These are phyloP conservation scores for Xanthoconium separans DNA, from an alignment of 1,284 basidiomycete genomes.

Conservation along the genomic window DNA sequence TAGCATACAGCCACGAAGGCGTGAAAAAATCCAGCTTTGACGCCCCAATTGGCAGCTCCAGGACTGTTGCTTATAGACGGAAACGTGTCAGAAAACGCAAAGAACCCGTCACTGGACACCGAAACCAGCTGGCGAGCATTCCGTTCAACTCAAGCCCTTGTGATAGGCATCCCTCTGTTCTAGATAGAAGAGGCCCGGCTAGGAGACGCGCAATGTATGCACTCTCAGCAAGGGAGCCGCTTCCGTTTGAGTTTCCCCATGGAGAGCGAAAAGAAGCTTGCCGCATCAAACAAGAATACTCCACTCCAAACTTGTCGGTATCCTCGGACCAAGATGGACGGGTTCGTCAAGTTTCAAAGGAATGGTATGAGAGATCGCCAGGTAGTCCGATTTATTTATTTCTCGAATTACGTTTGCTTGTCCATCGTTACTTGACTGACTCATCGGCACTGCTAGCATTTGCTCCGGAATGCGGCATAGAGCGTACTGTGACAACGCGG, in stretches of 20 bases:
- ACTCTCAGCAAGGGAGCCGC: background rate
- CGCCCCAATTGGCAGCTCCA: background rate
- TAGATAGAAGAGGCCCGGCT: background rate
- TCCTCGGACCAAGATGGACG: background rate
- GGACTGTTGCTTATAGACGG: background rate
- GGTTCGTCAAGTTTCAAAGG: background rate
- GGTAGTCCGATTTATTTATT: background rate
- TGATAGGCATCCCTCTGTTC: background rate
- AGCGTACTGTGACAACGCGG: background rate
- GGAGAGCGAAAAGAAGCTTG: background rate
- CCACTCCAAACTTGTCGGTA: background rate
- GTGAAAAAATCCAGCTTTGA: background rate
- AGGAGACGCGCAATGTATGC: background rate
- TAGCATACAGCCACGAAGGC: background rate
- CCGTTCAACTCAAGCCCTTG: conserved; percentile 6
- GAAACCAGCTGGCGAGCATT: background rate
- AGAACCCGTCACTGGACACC: background rate
- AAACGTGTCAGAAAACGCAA: conserved; percentile 1
- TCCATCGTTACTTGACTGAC: background rate
- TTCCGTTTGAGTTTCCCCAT: background rate
- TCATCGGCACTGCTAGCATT: background rate
- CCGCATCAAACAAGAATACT: background rate
- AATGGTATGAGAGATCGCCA: background rate
- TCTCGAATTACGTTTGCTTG: background rate
- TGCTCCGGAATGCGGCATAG: background rate